These are phyloP conservation scores for Pythium apleroticum DNA, from an alignment of 352 stramenopile species.

Conservation along the genomic window DNA sequence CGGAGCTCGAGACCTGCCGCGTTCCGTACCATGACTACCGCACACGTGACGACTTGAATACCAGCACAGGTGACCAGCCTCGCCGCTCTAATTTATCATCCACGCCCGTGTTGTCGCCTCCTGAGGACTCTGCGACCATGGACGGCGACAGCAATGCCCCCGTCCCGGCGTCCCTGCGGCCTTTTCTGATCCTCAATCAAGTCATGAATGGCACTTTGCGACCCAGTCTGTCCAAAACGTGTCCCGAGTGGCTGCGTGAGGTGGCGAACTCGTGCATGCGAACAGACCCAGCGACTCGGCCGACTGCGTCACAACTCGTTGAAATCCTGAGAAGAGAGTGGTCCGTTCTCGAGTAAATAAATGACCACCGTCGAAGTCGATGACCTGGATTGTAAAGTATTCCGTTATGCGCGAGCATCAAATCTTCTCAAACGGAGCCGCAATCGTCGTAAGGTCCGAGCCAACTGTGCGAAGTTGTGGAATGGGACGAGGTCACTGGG, in stretches of 20 bases:
- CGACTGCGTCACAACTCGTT: not conserved
- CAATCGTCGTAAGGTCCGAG: too few relatives aligned
- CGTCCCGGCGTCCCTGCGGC: constrained; percentile 3
- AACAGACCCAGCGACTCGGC: not conserved
- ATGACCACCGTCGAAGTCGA: too few relatives aligned
- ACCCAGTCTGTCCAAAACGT: constrained; percentile 6
- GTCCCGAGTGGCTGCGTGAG: constrained; percentile 20
- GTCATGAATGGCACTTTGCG: constrained; percentile 21
- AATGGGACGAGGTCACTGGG: too few relatives aligned
- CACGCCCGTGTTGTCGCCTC: not conserved
- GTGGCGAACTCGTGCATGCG: constrained; percentile 6
- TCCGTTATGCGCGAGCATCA: too few relatives aligned
- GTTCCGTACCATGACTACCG: constrained; percentile 18
- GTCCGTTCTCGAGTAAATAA: constrained; percentile 9
- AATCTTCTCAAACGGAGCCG: too few relatives aligned
- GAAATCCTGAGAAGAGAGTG: constrained; percentile 10
- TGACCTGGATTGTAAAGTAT: too few relatives aligned
- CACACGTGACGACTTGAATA: constrained; percentile 21
- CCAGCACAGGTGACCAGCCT: not conserved
- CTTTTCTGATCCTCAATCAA: constrained; percentile 23
- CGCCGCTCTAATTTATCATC: not conserved
- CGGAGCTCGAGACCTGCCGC: constrained; percentile 16
- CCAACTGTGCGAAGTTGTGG: too few relatives aligned
- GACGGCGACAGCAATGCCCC: not conserved
- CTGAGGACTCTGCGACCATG: not conserved